These are phyloP conservation scores for Prunus kanzakura DNA, from an alignment of 306 rosid species.

Conservation along the genomic window DNA sequence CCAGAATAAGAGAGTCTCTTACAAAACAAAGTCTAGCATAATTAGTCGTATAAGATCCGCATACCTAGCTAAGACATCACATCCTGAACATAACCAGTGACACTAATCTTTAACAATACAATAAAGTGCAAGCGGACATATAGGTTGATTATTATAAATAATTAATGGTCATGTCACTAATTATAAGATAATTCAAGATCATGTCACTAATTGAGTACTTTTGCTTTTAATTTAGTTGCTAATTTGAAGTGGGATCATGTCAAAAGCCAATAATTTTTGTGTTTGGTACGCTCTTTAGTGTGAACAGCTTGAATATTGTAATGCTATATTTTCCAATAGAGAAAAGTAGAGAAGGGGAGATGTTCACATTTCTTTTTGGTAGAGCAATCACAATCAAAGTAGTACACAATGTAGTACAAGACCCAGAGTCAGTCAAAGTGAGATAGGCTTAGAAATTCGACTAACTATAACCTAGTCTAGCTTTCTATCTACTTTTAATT, in stretches of 20 bases:
- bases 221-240: not conserved
- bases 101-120: not conserved
- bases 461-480: no score
- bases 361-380: no score
- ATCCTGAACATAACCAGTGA: not conserved
- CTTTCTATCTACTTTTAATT: no score
- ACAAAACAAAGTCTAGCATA: no score
- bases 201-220: not conserved
- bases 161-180: not conserved
- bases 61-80: not conserved
- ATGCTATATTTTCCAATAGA: not conserved
- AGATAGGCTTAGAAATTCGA: no score
- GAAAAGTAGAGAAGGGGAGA: not conserved
- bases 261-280: not conserved
- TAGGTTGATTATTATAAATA: no score
- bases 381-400: no score
- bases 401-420: no score
- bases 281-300: not conserved
- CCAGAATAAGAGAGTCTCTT: no score
- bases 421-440: no score
- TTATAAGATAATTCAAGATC: not conserved
- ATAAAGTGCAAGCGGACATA: not conserved
- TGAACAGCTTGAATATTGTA: not conserved
- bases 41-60: no score
- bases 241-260: not conserved